Conservation (phyloP, 2,329 filamentous ascomycete genomes). For the Aspergillus niger region DNA sequence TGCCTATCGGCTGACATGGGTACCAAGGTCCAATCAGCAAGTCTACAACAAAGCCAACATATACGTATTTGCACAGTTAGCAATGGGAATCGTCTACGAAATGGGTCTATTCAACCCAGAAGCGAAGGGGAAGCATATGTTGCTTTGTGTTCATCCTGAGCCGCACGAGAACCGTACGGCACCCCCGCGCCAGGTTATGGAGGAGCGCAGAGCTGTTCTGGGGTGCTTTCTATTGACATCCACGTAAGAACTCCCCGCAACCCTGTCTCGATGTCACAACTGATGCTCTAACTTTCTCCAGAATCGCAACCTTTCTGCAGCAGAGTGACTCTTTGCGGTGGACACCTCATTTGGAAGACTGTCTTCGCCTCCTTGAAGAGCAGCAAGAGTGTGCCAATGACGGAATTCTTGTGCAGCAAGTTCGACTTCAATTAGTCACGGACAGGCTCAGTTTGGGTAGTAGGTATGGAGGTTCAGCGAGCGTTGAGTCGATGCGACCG, state of each 20-base stretch:
- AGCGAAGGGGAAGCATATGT: conserved; percentile 8
- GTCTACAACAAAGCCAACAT: conserved; percentile 18
- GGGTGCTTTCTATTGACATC: conserved; percentile 51
- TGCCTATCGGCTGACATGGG: background rate
- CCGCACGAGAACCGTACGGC: conserved; percentile 1
- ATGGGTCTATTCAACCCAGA: conserved; percentile 17
- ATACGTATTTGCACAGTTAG: conserved; percentile 16
- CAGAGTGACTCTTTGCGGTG: conserved; percentile 57
- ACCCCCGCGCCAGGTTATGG: conserved; percentile 39
- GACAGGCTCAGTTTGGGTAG: conserved; percentile 2
- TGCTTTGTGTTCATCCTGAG: conserved; percentile 10
- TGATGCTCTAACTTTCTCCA: conserved; percentile 24
- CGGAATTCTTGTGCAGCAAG: conserved; percentile 44
- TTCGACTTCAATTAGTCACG: conserved; percentile 22
- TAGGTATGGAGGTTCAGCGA: background rate
- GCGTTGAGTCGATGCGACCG: background rate
- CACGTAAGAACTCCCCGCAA: conserved; percentile 26
- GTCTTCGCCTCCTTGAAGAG: conserved; percentile 50
- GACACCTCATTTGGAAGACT: conserved; percentile 62
- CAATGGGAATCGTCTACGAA: conserved; percentile 12
- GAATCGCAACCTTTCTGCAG: conserved; percentile 47
- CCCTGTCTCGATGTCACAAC: too few relatives aligned
- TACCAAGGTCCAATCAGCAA: conserved; percentile 13
- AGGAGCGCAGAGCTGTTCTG: conserved; percentile 54
- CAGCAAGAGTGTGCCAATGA: conserved; percentile 54